Conservation (phyloP, 2,329 filamentous ascomycete species). For the Knufia fluminis region DNA sequence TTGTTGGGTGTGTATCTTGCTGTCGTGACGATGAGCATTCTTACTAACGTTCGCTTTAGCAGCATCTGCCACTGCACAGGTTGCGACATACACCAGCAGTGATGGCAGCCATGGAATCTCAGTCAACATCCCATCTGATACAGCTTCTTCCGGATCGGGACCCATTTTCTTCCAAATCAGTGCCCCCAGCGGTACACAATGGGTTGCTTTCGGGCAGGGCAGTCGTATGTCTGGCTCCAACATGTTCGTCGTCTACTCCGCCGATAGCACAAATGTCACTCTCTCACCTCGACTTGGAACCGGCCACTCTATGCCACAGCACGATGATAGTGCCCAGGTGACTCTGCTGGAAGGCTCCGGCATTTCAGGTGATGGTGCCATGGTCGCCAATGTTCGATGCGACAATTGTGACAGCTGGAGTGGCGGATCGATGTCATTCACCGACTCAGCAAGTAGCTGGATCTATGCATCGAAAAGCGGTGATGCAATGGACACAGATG, state of each 20-base stretch:
- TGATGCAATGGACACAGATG: constrained; percentile 39
- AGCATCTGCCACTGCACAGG: constrained; percentile 17
- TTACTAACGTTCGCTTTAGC: constrained; percentile 10
- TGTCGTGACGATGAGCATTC: background rate
- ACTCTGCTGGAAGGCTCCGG: constrained; percentile 46
- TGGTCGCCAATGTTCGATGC: constrained; percentile 50
- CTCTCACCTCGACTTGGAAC: constrained; percentile 43
- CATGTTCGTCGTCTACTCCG: constrained; percentile 52
- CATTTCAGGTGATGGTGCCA: constrained; percentile 39
- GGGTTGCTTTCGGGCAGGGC: constrained; percentile 50
- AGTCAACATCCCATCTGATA: constrained; percentile 46
- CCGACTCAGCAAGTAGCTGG: constrained; percentile 36
- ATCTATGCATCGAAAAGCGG: constrained; percentile 43
- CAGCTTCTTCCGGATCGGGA: constrained; percentile 42
- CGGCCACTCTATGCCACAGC: constrained; percentile 36
- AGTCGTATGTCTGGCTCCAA: constrained; percentile 45
- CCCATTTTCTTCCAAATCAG: constrained; percentile 52
- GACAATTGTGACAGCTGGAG: constrained; percentile 46
- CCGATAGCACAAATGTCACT: constrained; percentile 47
- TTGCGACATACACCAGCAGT: constrained; percentile 13
- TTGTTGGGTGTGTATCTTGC: constrained; percentile 6
- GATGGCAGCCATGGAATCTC: constrained; percentile 24
- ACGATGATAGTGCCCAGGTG: constrained; percentile 36
- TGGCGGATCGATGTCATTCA: constrained; percentile 45
- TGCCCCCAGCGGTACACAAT: constrained; percentile 44